A percentile compares a stretch with the other conserved stretches of the same genome.
Evolutionary conservation across 2,329 filamentous ascomycete genomes (phyloP).

Genomic region (Scedosporium boydii): DNA sequence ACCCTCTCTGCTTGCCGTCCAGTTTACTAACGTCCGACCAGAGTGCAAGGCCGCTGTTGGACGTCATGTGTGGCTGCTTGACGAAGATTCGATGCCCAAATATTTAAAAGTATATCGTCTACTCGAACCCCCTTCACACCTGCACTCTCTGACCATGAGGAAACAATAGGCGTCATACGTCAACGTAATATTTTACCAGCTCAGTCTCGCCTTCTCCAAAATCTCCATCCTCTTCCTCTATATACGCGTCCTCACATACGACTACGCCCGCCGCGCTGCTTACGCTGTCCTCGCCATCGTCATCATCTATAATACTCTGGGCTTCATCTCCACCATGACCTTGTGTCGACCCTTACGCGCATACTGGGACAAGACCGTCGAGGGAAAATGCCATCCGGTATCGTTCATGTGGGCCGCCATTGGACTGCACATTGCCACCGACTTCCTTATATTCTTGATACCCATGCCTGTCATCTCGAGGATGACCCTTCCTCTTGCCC

Average conservation of each 20-base stretch:
- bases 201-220: constrained; percentile 15
- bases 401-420: constrained; percentile 18
- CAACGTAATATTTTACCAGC: constrained; percentile 13
- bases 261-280: constrained; percentile 13
- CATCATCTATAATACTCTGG: constrained; percentile 12
- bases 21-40: not conserved
- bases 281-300: constrained; percentile 13
- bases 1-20: not conserved
- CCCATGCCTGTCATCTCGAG: constrained; percentile 19
- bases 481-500: constrained; percentile 14
- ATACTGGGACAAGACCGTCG: constrained; percentile 9
- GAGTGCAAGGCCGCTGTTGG: not conserved
- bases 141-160: not conserved
- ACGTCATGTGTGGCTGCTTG: not conserved
- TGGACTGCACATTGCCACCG: constrained; percentile 18
- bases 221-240: constrained; percentile 17
- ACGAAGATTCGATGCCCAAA: not conserved
- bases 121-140: not conserved
- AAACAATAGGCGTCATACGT: constrained; percentile 9
- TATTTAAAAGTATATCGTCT: not conserved
- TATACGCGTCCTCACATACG: constrained; percentile 15
- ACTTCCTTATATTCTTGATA: constrained; percentile 17
- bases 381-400: constrained; percentile 6
- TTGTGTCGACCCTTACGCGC: constrained; percentile 12
- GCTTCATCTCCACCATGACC: constrained; percentile 12